Evolutionary conservation across 2,329 filamentous ascomycete species (phyloP).

Genomic region (Trichoderma breve): DNA sequence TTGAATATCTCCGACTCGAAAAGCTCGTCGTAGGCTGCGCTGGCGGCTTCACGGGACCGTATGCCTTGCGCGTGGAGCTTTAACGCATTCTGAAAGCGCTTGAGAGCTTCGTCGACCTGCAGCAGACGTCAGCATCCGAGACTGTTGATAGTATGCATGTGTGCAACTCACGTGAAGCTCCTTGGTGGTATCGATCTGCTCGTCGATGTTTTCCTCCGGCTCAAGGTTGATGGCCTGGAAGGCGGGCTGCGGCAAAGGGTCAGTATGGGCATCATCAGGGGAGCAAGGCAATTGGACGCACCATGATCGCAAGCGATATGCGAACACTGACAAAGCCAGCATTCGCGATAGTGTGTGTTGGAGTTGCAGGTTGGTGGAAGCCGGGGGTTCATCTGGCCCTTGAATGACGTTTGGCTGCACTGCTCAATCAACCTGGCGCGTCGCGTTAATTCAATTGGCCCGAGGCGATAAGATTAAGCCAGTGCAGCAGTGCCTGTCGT

Average conservation of each 20-base stretch:
- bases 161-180: conserved; percentile 67
- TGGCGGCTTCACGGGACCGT: conserved; percentile 70
- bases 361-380: neutral
- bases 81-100: conserved; percentile 86
- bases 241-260: conserved; percentile 46
- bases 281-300: neutral
- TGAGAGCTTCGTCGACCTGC: conserved; percentile 89
- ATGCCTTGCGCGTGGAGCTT: conserved; percentile 89
- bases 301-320: conserved; percentile 22
- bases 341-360: conserved; percentile 8
- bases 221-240: conserved; percentile 94
- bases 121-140: neutral
- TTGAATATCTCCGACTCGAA: conserved; percentile 93
- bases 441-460: conserved; percentile 11
- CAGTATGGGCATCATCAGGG: neutral
- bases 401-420: neutral
- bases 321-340: conserved; percentile 4
- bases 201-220: conserved; percentile 83
- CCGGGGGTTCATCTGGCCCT: neutral
- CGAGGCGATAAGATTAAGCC: conserved; percentile 13
- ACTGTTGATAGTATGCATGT: accelerated
- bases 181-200: conserved; percentile 91
- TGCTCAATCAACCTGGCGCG: neutral
- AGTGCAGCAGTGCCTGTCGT: neutral
- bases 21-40: conserved; percentile 76